Percentiles rank a stretch among this genome's conserved stretches.
Conservation (phyloP, 768 basidiomycete genomes). For the Mrakia frigida region DNA sequence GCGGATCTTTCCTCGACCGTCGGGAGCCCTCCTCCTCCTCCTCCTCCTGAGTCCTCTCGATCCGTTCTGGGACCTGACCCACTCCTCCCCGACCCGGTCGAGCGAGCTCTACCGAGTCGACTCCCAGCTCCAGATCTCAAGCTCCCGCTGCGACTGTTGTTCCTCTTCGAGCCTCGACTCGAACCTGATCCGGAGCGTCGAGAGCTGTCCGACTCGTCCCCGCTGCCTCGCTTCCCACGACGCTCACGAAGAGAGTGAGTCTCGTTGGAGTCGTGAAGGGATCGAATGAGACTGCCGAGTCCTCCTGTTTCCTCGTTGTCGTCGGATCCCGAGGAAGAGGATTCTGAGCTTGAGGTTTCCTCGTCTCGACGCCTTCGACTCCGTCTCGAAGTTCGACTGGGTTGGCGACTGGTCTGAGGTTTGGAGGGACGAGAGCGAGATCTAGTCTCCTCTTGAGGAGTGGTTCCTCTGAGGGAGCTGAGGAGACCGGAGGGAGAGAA, state of each 20-base stretch:
- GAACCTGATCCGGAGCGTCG: conserved; percentile 11
- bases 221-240: too few relatives aligned
- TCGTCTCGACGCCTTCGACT: neutral
- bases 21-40: neutral
- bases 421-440: neutral
- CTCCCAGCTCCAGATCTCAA: neutral
- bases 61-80: too few relatives aligned
- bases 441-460: neutral
- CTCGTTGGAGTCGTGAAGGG: conserved; percentile 5
- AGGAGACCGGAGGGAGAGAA: conserved; percentile 7
- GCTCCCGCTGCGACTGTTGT: neutral
- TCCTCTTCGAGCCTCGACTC: neutral
- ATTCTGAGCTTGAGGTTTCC: neutral
- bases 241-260: neutral
- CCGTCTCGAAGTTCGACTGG: neutral
- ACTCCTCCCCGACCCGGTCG: neutral
- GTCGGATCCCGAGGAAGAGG: neutral
- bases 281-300: neutral
- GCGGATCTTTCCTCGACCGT: neutral
- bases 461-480: neutral
- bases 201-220: neutral
- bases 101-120: neutral
- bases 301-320: conserved; percentile 1
- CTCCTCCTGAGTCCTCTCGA: neutral
- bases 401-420: neutral